phyloP scores from a whole-genome alignment of 2,329 filamentous ascomycete species.

The Botrytis elliptica region DNA sequence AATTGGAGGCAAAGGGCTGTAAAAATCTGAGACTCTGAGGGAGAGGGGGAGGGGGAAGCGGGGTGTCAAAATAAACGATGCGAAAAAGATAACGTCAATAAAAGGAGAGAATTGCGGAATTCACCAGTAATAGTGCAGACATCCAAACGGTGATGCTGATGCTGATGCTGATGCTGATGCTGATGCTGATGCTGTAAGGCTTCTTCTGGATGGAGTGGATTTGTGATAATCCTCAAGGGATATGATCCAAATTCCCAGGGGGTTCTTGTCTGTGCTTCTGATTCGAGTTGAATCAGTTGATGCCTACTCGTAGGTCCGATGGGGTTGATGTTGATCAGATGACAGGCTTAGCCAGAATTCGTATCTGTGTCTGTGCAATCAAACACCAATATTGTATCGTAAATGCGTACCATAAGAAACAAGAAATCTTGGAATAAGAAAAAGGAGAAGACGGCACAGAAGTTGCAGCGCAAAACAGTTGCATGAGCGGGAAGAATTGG shows the following conservation, averaged over 20 bases:
- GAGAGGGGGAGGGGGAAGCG: not conserved
- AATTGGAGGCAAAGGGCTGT: not conserved
- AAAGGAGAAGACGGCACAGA: not conserved
- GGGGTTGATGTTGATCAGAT: not conserved
- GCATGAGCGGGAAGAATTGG: not conserved
- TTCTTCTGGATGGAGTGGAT: not conserved
- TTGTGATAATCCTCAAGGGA: slow-evolving; percentile 2
- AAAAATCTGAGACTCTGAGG: not conserved
- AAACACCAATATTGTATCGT: not conserved
- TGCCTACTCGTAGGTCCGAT: not conserved
- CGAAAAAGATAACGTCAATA: slow-evolving; percentile 1
- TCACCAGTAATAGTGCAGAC: not conserved
- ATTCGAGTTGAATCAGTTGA: not conserved
- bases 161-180: not conserved
- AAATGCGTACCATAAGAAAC: not conserved
- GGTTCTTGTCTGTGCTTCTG: not conserved
- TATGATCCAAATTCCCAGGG: not conserved
- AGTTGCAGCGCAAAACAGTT: not conserved
- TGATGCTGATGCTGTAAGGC: not conserved
- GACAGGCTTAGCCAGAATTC: not conserved
- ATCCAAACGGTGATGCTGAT: not conserved
- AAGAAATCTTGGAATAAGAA: not conserved
- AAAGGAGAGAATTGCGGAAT: not conserved
- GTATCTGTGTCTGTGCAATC: not conserved
- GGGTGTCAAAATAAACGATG: not conserved